Base-by-base conservation (phyloP, 768 basidiomycete species). In the Tephrocybe sp. region DNA sequence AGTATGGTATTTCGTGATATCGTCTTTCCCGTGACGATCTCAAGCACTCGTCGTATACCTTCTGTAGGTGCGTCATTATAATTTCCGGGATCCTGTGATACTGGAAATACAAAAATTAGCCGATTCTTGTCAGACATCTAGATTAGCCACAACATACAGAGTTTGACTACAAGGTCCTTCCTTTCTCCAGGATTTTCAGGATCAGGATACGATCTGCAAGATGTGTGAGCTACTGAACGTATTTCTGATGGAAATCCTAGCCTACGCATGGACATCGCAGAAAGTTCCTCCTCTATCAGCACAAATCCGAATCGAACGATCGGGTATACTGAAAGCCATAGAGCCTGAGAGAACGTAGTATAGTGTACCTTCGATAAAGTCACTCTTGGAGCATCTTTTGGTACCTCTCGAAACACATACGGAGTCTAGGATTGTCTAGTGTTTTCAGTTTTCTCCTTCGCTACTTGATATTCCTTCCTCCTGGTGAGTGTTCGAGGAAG, bases 11-110 rank as follows among this genome's bases (percentile, higher is more conserved):
- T 87, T 48, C 95, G 75, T 1, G 82, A 76, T 48, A 94, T 86
- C 53, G 71, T 72, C 49, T 83, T 66, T 2, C 87, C 87, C 0
- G 85, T 87, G 0, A 88, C 82, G 7, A 74, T 75, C 69, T 97
- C 93, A 4, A 98, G 66, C 2, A 96, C 81, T 13, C 96, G 77
- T 8, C 96, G 76, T 54, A 95, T 92, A 1, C 93, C 95, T 67
- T 98, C 94, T 0, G 92, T 96, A 0, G 96, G 95, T 1, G 95
- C 95, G 72, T 98, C 95, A 2, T 70, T 68, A 67, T 98, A 98
- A 63, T 94, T 93, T 14, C 71, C 73, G 0, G 89, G 83, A 69
- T 98, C 95, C 66, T 92, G 88, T 0, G 92, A 95, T 33, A 98
- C 91, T 92, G 63, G 12, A 32, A 13, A 16, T 16, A 36, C 35